A percentile compares a stretch with the other conserved stretches of the same genome.
These are phyloP conservation scores for Chloranthus sessilifolius DNA, from an alignment of 164 flowering plant genomes.

Conservation along the genomic window DNA sequence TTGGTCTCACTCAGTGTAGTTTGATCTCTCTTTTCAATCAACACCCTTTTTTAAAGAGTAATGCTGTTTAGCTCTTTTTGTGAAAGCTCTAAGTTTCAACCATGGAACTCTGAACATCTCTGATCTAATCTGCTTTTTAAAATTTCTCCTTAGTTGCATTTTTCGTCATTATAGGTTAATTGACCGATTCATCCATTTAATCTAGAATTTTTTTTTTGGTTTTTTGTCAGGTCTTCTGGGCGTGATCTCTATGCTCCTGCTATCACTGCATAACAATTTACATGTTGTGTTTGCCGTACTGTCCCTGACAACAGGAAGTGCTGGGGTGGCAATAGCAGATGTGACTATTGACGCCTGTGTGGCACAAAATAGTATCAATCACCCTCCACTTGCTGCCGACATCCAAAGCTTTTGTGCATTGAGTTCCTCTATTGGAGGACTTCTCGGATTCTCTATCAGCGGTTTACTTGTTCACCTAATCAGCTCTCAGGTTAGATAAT, in stretches of 20 bases:
- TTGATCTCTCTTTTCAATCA: background rate
- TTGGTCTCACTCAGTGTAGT: too few relatives aligned
- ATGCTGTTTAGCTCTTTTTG: too few relatives aligned
- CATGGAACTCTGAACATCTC: too few relatives aligned
- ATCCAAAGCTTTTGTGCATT: constrained; percentile 90
- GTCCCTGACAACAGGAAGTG: constrained; percentile 72
- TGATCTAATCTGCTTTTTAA: background rate
- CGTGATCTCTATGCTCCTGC: constrained; percentile 52
- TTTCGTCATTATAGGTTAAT: constrained; percentile 1
- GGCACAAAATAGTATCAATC: constrained; percentile 72
- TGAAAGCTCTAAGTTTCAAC: too few relatives aligned
- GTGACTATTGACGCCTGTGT: constrained; percentile 97
- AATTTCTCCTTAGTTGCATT: background rate
- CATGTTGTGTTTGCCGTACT: constrained; percentile 62
- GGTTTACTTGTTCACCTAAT: constrained; percentile 80
- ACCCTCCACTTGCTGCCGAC: constrained; percentile 79
- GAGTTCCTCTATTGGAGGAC: constrained; percentile 68
- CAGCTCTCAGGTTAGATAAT: constrained; percentile 69
- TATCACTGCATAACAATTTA: constrained; percentile 56
- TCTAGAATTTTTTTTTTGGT: too few relatives aligned
- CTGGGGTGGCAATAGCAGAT: constrained; percentile 92
- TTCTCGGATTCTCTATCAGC: constrained; percentile 74
- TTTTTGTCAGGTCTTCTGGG: constrained; percentile 72
- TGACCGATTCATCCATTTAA: too few relatives aligned
- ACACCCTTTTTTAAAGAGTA: too few relatives aligned